Conservation (phyloP, 2,329 filamentous ascomycete genomes). For the Fusarium floridanum region DNA sequence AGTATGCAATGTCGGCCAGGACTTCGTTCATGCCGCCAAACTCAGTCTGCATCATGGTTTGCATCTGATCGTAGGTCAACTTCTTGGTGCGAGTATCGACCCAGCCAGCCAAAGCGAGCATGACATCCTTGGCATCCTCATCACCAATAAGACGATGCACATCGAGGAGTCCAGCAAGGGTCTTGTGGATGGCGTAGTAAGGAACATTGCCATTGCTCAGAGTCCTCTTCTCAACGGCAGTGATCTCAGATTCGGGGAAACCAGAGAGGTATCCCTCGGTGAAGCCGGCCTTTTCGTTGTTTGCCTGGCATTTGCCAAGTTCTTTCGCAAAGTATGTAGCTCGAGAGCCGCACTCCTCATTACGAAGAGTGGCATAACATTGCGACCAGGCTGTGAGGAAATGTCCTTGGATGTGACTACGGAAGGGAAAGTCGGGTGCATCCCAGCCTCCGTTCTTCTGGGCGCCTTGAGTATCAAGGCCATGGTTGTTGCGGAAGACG, state of each 20-base stretch:
- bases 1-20: constrained; percentile 61
- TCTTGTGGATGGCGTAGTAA: constrained; percentile 68
- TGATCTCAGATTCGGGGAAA: constrained; percentile 65
- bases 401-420: constrained; percentile 65
- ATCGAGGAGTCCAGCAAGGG: constrained; percentile 64
- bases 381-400: constrained; percentile 64
- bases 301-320: constrained; percentile 64
- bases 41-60: constrained; percentile 61
- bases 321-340: constrained; percentile 61
- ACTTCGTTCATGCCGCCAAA: constrained; percentile 68
- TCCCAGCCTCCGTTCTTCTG: constrained; percentile 65
- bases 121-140: constrained; percentile 56
- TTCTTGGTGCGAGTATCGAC: constrained; percentile 61
- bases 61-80: constrained; percentile 60
- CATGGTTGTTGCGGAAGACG: constrained; percentile 32
- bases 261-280: constrained; percentile 62
- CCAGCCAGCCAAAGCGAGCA: constrained; percentile 61
- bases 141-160: constrained; percentile 61
- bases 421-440: constrained; percentile 66
- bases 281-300: constrained; percentile 61
- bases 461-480: constrained; percentile 57
- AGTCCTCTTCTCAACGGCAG: constrained; percentile 57
- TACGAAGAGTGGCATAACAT: constrained; percentile 59
- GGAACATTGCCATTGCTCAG: constrained; percentile 64
- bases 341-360: constrained; percentile 59